Evolutionary conservation across 805 yeast genomes (phyloP), one percentile per base, ranked within the genome.

Genomic region (Myxozyma melibiosi): DNA sequence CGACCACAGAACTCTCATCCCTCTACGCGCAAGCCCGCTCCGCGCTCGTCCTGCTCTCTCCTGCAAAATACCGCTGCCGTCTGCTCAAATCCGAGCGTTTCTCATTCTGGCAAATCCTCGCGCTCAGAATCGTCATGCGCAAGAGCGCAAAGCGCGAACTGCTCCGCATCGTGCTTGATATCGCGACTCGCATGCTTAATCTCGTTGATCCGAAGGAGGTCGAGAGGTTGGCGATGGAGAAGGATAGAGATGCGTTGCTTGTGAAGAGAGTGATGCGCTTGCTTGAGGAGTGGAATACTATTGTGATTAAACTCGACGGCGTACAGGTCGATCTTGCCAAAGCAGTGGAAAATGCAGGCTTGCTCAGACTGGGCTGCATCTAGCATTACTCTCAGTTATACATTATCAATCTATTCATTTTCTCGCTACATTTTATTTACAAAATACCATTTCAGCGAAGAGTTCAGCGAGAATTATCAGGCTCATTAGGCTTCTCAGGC

Each of bases 31-130:
- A 9, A 18, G 18, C 27, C 11, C n/a, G 35, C 22, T 14, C 24
- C 4, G 42, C 51, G 4, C 14, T 33, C 8, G 24, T 37, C 4
- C 14, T 37, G 22, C 22, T 47, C 11, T n/a, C 37, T 13, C 51
- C 42, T 37, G 4, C 14, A 24, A 47, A 47, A 35, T 47, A 47
- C 35, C 33, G 43, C 2, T 47, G 51, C 18, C n/a, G 13, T 14
- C 16, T 38, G 18, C 31, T 47, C 5, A 47, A 38, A 20, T 18
- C 14, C 14, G 43, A 37, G 8, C 13, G 22, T 6, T 28, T 47
- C 13, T 16, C 43, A n/a, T 27, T 25, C 24, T 47, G 51, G 51
- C 43, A 47, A 25, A 13, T 45, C 1, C n/a, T 45, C 24, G 51
- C 51, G 11, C 18, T 38, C 3, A 35, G 20, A 20, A 8, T 24